Evolutionary conservation across 768 basidiomycete species (phyloP).

Genomic region (Gloeopeniophorella convolvens): DNA sequence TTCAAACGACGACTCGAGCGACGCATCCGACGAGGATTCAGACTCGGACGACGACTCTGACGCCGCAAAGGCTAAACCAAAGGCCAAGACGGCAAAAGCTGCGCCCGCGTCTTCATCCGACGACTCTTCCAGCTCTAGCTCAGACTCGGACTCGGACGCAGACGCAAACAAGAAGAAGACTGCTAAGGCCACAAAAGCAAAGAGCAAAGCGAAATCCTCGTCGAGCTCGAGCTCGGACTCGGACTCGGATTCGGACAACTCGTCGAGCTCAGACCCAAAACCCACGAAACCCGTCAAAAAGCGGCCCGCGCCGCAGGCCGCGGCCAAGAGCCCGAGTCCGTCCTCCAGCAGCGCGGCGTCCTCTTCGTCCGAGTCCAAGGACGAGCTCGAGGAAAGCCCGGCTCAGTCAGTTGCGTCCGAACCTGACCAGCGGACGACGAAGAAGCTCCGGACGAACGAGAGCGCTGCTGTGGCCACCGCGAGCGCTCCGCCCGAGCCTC

Average conservation of each 20-base stretch:
- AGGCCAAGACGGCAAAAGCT: not conserved
- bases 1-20: conserved; percentile 17
- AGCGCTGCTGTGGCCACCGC: conserved; percentile 9
- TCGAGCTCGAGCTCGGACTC: conserved; percentile 27
- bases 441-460: conserved; percentile 17
- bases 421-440: not conserved
- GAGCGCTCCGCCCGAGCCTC: not conserved
- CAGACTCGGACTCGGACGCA: not conserved
- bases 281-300: conserved; percentile 2
- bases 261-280: conserved; percentile 7
- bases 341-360: conserved; percentile 21
- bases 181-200: conserved; percentile 6
- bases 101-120: conserved; percentile 7
- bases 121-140: conserved; percentile 13
- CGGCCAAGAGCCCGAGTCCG: conserved; percentile 8
- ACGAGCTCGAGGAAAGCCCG: conserved; percentile 11
- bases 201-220: conserved; percentile 12
- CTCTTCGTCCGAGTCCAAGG: conserved; percentile 14
- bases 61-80: not conserved
- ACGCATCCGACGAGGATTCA: not conserved
- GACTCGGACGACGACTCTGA: not conserved
- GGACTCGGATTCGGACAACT: conserved; percentile 25
- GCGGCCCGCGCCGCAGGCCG: not conserved
- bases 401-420: not conserved
- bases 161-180: not conserved